Conservation (phyloP, 2,329 filamentous ascomycete genomes). For the Pseudogymnoascus sp. region DNA sequence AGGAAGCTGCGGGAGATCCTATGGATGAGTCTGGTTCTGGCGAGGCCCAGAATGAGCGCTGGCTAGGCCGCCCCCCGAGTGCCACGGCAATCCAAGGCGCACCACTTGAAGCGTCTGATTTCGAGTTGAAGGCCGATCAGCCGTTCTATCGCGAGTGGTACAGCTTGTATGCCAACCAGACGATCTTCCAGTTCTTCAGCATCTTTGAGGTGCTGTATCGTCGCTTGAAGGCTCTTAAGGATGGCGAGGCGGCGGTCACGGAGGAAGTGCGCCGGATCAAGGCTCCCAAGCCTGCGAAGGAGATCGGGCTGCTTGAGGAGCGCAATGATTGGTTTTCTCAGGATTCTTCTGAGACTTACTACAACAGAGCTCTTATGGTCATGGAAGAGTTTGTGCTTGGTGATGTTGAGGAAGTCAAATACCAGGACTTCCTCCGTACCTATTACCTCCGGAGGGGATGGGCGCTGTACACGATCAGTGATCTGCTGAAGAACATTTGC, state of each 20-base stretch:
- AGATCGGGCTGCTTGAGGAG: constrained; percentile 77
- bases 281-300: constrained; percentile 69
- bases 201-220: constrained; percentile 88
- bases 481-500: constrained; percentile 73
- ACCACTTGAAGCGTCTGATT: constrained; percentile 47
- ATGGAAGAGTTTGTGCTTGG: constrained; percentile 80
- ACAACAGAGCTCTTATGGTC: constrained; percentile 75
- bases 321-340: constrained; percentile 67
- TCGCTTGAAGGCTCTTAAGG: constrained; percentile 75
- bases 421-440: constrained; percentile 84
- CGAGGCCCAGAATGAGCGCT: constrained; percentile 56
- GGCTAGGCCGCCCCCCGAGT: constrained; percentile 55
- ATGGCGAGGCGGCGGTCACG: constrained; percentile 63
- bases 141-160: constrained; percentile 74
- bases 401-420: constrained; percentile 71
- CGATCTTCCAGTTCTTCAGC: constrained; percentile 89
- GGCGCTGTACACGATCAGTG: constrained; percentile 88
- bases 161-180: constrained; percentile 86
- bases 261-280: constrained; percentile 67
- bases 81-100: constrained; percentile 46
- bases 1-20: constrained; percentile 54
- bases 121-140: constrained; percentile 65
- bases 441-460: constrained; percentile 89
- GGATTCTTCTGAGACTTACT: constrained; percentile 59
- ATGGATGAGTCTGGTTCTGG: constrained; percentile 44